Evolutionary conservation across 495 filamentous ascomycete genomes (phyloP).

Genomic region (Podospora sp.): DNA sequence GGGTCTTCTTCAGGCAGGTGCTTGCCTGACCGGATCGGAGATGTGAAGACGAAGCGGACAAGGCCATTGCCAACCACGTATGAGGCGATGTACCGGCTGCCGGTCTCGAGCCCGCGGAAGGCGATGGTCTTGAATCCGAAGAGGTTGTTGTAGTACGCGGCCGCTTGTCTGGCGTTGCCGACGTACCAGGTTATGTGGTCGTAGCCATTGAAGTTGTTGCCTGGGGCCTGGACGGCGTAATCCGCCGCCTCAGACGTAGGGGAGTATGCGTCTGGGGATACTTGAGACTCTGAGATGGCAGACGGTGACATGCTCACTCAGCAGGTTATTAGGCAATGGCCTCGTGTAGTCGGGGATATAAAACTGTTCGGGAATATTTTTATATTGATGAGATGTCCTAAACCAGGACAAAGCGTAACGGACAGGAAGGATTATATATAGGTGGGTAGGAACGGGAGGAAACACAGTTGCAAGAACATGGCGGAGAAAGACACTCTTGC

Average conservation of each 20-base stretch:
- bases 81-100: conserved; percentile 70
- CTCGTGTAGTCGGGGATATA: background rate
- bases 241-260: conserved; percentile 46
- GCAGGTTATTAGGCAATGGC: conserved; percentile 2
- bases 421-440: background rate
- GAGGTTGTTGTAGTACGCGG: conserved; percentile 79
- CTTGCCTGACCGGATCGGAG: conserved; percentile 67
- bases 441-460: background rate
- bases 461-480: background rate
- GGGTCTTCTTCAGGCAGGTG: conserved; percentile 54
- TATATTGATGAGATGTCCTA: background rate
- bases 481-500: background rate
- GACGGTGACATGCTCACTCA: conserved; percentile 68
- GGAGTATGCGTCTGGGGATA: conserved; percentile 34
- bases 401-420: background rate
- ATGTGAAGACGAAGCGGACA: conserved; percentile 82
- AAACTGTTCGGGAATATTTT: background rate
- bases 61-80: conserved; percentile 78
- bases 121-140: conserved; percentile 82
- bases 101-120: conserved; percentile 85
- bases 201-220: conserved; percentile 73
- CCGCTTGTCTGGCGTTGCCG: conserved; percentile 92
- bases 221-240: conserved; percentile 45
- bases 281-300: conserved; percentile 61
- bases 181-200: conserved; percentile 93